Conservation (phyloP, 208 protist genomes). For the Trypanosoma avium region DNA sequence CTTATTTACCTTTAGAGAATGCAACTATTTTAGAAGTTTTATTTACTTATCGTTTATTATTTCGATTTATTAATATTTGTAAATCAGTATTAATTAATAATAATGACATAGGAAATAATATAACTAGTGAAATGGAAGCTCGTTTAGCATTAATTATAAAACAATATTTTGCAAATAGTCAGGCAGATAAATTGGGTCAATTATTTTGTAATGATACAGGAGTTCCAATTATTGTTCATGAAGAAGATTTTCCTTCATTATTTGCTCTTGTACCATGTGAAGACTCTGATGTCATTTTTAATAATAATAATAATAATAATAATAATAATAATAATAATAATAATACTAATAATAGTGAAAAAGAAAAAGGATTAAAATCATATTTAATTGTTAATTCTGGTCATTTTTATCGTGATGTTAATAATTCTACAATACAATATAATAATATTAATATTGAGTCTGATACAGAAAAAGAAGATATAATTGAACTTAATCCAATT, state of each 20-base stretch:
- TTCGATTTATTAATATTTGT: slow-evolving; percentile 5
- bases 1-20: neutral
- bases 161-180: neutral
- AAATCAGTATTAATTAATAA: neutral
- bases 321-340: too few relatives aligned
- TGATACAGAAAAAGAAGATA: too few relatives aligned
- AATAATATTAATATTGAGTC: too few relatives aligned
- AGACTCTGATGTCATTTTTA: neutral
- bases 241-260: neutral
- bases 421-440: too few relatives aligned
- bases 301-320: too few relatives aligned
- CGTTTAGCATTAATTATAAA: slow-evolving; percentile 3
- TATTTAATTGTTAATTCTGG: too few relatives aligned
- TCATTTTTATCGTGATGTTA: too few relatives aligned
- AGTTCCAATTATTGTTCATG: neutral
- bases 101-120: neutral
- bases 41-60: slow-evolving; percentile 8
- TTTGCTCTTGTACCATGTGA: slow-evolving; percentile 3
- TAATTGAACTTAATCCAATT: slow-evolving; percentile 1
- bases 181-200: neutral
- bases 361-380: too few relatives aligned
- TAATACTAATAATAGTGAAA: too few relatives aligned
- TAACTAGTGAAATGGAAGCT: neutral
- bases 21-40: slow-evolving; percentile 2
- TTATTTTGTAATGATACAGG: slow-evolving; percentile 1